A percentile compares a stretch with the other conserved stretches of the same genome.
phyloP scores from a whole-genome alignment of 805 yeast species.

The Starmerella apicola region DNA sequence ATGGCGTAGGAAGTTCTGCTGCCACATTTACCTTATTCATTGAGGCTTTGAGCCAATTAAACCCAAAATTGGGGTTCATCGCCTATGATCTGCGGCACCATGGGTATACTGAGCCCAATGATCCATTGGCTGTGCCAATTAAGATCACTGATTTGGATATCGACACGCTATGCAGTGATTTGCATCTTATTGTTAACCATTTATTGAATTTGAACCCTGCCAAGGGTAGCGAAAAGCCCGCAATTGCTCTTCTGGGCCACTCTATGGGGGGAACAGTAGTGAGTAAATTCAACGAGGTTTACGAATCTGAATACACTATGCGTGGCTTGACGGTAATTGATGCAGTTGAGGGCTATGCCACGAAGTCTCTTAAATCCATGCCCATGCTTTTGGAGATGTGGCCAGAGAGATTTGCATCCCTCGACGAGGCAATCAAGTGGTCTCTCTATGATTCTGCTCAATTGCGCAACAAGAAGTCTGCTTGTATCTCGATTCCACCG shows the following conservation, averaged over 20 bases:
- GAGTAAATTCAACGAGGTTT: conserved; percentile 35
- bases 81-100: conserved; percentile 80
- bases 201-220: conserved; percentile 25
- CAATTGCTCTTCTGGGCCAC: conserved; percentile 64
- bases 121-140: conserved; percentile 26
- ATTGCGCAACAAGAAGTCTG: conserved; percentile 48
- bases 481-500: conserved; percentile 66
- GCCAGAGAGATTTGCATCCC: conserved; percentile 45
- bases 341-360: conserved; percentile 89
- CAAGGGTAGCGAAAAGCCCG: conserved; percentile 2
- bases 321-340: conserved; percentile 72
- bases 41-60: conserved; percentile 26
- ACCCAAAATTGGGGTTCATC: conserved; percentile 46
- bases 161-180: conserved; percentile 46
- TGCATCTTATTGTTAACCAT: conserved; percentile 34
- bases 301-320: conserved; percentile 22
- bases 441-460: conserved; percentile 43
- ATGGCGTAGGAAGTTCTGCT: conserved; percentile 91
- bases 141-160: conserved; percentile 31
- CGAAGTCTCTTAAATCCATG: conserved; percentile 56
- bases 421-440: conserved; percentile 66
- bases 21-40: conserved; percentile 56
- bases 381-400: conserved; percentile 48
- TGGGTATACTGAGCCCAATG: conserved; percentile 33
- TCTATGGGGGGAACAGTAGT: conserved; percentile 86